Evolutionary conservation across 106 monocot species (phyloP), one percentile per base, ranked within the genome.

Genomic region (Vanilla planifolia): DNA sequence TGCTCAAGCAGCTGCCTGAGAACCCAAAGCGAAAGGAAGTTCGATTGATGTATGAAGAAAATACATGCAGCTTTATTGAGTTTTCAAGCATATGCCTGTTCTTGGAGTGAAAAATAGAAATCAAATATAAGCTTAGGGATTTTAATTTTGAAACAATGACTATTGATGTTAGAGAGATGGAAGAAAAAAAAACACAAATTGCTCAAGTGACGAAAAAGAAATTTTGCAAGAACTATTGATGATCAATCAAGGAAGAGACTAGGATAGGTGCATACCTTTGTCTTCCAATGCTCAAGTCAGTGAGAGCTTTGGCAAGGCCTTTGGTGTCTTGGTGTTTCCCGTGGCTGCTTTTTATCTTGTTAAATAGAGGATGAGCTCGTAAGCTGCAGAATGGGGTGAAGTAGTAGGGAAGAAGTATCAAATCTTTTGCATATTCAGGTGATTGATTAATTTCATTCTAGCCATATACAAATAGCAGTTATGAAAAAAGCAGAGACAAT

Each of bases 301-400:
- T 68, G 7, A 95, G 67, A 57, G 66, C 40, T 72, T 81, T 68
- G 35, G 95, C 80, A 64, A 95, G 78, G 69, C 48, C 73, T 57
- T 71, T 48, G 40, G 74, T 47, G 30, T 86, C 71, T 19, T 62
- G 48, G 63, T 90, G 85, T 47, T 67, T 73, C 20, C 46, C 65
- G 28, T 86, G 80, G 35, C 36, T 73, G 13, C 20, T 58, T 39
- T 64, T 43, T 59, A 95, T 72, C 42, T 67, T 61, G 37, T 69
- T 37, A 42, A 90, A 86, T 46, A 73, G 77, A 36, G 95, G 95
- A 74, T 95, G 95, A 61, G 70, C 66, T 26, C 95, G 69, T 68
- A 95, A 71, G 71, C 90, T 95, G 84, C 24, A 62, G 36, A 67
- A 35, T 48, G 40, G 28, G n/a, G n/a, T n/a, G n/a, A n/a, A n/a